These are phyloP conservation scores for Nidula microcarpa DNA, from an alignment of 768 basidiomycete genomes.

Conservation along the genomic window DNA sequence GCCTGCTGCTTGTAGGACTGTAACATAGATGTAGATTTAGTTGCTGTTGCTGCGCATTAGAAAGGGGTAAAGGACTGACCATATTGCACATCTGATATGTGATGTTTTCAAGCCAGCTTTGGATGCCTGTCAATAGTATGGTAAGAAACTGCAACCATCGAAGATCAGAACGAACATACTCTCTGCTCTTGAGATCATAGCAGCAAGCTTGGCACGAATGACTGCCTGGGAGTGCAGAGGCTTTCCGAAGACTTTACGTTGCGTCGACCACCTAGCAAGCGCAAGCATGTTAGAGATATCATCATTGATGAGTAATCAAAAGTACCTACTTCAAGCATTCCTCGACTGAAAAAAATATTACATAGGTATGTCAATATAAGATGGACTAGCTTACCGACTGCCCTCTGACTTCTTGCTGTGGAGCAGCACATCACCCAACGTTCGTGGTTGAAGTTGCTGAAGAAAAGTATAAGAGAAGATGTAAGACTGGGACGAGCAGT, in stretches of 20 bases:
- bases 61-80: slow-evolving; percentile 29
- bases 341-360: slow-evolving; percentile 45
- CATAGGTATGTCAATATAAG: neutral
- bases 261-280: slow-evolving; percentile 67
- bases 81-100: slow-evolving; percentile 89
- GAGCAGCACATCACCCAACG: slow-evolving; percentile 87
- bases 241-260: slow-evolving; percentile 91
- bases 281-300: neutral
- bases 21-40: neutral
- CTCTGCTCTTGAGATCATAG: slow-evolving; percentile 78
- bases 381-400: slow-evolving; percentile 16
- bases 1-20: slow-evolving; percentile 74
- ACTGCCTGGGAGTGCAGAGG: slow-evolving; percentile 81
- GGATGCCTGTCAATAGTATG: slow-evolving; percentile 44
- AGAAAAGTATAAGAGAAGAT: neutral
- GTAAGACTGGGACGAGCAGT: neutral
- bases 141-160: neutral
- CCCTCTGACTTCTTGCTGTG: slow-evolving; percentile 52
- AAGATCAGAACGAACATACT: slow-evolving; percentile 18
- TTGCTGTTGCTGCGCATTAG: neutral
- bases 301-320: neutral
- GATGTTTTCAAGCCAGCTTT: slow-evolving; percentile 83
- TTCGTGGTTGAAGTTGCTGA: slow-evolving; percentile 91
- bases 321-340: slow-evolving; percentile 74
- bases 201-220: slow-evolving; percentile 82